Percentiles rank a stretch among this genome's conserved stretches.
phyloP scores from a whole-genome alignment of 495 filamentous ascomycete species.

The Geoglossum glabrum region DNA sequence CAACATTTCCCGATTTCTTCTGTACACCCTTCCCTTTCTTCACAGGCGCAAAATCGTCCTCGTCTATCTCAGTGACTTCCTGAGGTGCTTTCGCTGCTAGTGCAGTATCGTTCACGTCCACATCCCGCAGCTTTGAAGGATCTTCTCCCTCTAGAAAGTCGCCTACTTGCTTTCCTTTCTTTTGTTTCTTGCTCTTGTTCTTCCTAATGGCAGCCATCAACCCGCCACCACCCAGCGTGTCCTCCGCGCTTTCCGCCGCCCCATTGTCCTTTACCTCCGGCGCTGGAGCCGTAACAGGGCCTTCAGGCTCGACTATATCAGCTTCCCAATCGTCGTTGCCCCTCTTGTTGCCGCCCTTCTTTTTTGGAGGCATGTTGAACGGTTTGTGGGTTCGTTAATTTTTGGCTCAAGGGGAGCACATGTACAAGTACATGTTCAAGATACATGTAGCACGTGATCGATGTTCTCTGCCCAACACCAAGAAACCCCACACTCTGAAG shows the following conservation, averaged over 20 bases:
- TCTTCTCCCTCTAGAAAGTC: slow-evolving; percentile 61
- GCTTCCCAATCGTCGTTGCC: slow-evolving; percentile 76
- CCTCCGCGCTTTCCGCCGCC: slow-evolving; percentile 28
- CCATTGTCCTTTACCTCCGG: slow-evolving; percentile 20
- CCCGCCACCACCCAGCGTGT: slow-evolving; percentile 36
- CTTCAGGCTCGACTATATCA: slow-evolving; percentile 59
- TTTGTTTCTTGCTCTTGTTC: slow-evolving; percentile 77
- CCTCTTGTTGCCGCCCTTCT: slow-evolving; percentile 75
- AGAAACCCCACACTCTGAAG: no score
- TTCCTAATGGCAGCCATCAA: slow-evolving; percentile 77
- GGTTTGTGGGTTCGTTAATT: background rate
- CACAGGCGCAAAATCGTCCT: slow-evolving; percentile 49
- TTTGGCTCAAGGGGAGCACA: no score
- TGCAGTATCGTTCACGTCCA: slow-evolving; percentile 18
- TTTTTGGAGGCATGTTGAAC: slow-evolving; percentile 65
- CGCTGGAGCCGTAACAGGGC: slow-evolving; percentile 28
- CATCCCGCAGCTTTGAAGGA: slow-evolving; percentile 23
- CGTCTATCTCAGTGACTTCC: slow-evolving; percentile 72
- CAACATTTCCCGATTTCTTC: slow-evolving; percentile 11
- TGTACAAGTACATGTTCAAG: no score
- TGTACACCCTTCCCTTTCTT: slow-evolving; percentile 33
- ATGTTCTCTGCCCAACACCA: no score
- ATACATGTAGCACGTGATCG: no score
- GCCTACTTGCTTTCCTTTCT: slow-evolving; percentile 58
- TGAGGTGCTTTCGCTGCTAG: slow-evolving; percentile 53